Evolutionary conservation across 2,329 filamentous ascomycete species (phyloP).

Genomic region (Cyphellophora attinorum): DNA sequence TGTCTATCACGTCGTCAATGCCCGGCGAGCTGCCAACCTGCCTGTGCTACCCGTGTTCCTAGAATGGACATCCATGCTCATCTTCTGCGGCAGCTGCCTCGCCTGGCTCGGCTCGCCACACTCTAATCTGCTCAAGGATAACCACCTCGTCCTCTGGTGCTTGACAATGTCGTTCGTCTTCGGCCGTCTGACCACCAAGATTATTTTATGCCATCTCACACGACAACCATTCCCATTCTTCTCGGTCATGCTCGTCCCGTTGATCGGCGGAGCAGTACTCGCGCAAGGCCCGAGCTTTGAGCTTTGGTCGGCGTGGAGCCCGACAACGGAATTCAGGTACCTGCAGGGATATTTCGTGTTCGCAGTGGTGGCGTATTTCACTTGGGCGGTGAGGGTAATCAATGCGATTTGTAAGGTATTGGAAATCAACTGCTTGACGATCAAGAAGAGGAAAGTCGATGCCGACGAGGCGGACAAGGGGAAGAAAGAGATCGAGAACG

Average conservation of each 20-base stretch:
- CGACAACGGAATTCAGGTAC: conserved; percentile 65
- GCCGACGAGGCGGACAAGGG: not conserved
- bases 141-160: conserved; percentile 86
- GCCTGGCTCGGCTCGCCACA: conserved; percentile 87
- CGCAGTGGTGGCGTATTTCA: conserved; percentile 74
- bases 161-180: conserved; percentile 94
- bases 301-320: conserved; percentile 51
- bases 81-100: conserved; percentile 65
- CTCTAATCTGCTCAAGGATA: conserved; percentile 69
- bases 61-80: conserved; percentile 85
- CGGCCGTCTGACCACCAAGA: conserved; percentile 96
- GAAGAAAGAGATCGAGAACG: not conserved
- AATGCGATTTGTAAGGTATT: conserved; percentile 84
- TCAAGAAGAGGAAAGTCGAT: conserved; percentile 31
- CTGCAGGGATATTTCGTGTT: conserved; percentile 78
- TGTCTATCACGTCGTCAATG: conserved; percentile 72
- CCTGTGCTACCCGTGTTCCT: conserved; percentile 75
- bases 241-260: conserved; percentile 81
- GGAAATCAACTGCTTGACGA: conserved; percentile 90
- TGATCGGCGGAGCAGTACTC: conserved; percentile 74
- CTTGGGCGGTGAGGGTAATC: conserved; percentile 87
- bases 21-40: conserved; percentile 61
- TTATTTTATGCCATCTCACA: conserved; percentile 91
- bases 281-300: conserved; percentile 74
- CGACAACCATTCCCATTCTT: conserved; percentile 92